Evolutionary conservation across 495 filamentous ascomycete species (phyloP).

Genomic region (Pyronema omphalodes): DNA sequence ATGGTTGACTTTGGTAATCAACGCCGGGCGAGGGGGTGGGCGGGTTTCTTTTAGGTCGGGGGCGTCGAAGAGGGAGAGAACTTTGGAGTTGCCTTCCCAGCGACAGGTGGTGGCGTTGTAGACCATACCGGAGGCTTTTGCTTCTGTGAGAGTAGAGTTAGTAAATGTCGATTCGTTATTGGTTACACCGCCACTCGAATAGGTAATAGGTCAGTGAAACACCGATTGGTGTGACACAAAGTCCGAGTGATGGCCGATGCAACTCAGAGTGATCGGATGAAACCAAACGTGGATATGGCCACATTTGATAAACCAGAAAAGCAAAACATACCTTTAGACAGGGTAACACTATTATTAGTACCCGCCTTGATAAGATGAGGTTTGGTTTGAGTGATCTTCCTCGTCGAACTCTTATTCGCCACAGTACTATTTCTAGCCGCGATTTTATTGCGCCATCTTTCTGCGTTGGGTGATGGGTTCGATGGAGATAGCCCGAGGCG

Average conservation of each 20-base stretch:
- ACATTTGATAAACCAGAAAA: not conserved
- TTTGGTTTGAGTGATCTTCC: conserved; percentile 35
- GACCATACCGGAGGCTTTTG: conserved; percentile 81
- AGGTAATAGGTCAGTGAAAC: too few relatives aligned
- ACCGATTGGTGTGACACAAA: too few relatives aligned
- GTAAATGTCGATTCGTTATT: not conserved
- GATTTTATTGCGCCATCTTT: conserved; percentile 65
- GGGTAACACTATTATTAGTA: conserved; percentile 36
- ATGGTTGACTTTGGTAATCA: conserved; percentile 72
- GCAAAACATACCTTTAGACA: conserved; percentile 37
- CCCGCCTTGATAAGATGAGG: conserved; percentile 57
- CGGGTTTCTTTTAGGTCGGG: conserved; percentile 24
- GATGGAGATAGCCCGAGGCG: conserved; percentile 35
- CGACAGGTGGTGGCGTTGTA: conserved; percentile 70
- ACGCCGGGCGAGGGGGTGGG: conserved; percentile 61
- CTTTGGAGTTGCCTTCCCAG: conserved; percentile 95
- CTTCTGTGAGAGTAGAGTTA: conserved; percentile 15
- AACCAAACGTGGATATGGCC: not conserved
- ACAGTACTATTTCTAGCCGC: conserved; percentile 30
- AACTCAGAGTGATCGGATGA: too few relatives aligned
- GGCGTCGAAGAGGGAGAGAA: conserved; percentile 53
- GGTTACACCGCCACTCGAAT: too few relatives aligned
- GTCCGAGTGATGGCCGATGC: too few relatives aligned
- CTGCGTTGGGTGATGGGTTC: conserved; percentile 37
- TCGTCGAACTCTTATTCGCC: not conserved